Base-by-base conservation (phyloP, 345 rosid species). In the Melastoma malabathricum region DNA sequence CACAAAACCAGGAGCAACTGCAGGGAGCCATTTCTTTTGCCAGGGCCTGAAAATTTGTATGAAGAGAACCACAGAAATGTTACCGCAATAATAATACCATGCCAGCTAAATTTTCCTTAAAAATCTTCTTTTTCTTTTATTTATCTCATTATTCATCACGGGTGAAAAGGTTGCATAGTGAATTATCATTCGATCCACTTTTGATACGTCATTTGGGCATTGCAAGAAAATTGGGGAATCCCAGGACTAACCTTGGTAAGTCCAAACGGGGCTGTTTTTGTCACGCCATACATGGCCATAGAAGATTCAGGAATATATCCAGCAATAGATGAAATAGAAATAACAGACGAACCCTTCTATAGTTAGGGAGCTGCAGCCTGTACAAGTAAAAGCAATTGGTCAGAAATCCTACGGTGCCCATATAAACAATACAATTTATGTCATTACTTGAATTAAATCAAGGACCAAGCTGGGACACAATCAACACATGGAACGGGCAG, bases 181-280 rank as follows among this genome's bases (percentile, higher is more conserved):
- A 22, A 22, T 2, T 22, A 22, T 22, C 25, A 22, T 22, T 22
- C 25, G 4, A 22, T 22, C 25, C 25, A 22, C 25, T 22, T 22
- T 4, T 4, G 25, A 1, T 22, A 22, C 4, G 25, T 22, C 4
- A 4, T 2, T 22, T 22, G 25, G 25, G 25, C 2, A 22, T 22
- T 4, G 2, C 25, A 27, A 41, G 53, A 50, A 29, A 25, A 20
- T 17, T 15, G 15, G 31, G 53, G 17, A 50, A 17, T 15, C 25
- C 39, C 25, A 23, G 18, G 22, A 50, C 63, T 8, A 52, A 87
- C 98, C 88, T 92, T 92, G 41, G 86, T 81, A 20, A 92, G 73
- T 22, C 95, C 98, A 19, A 92, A 77, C 62, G 87, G 84, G 45
- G 98, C 94, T 0, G 98, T 92, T 72, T 92, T 92, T 8, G 95